Percentiles rank a stretch among this genome's conserved stretches.
Conservation (phyloP, 2,329 filamentous ascomycete species). For the Cyphellophora attinorum region DNA sequence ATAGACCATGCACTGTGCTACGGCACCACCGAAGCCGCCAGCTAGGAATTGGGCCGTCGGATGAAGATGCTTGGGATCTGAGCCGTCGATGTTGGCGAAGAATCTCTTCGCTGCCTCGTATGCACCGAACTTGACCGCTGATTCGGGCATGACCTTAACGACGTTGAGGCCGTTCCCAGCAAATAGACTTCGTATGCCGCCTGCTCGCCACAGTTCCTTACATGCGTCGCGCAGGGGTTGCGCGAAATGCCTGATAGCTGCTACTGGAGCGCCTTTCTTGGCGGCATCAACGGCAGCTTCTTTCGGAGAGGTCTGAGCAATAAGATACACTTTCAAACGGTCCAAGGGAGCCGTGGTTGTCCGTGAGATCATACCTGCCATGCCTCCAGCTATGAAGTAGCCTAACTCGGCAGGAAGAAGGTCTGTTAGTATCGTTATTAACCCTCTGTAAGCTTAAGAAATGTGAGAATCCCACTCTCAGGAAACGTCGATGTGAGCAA, state of each 20-base stretch:
- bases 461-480: too few relatives aligned
- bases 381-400: constrained; percentile 93
- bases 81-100: constrained; percentile 75
- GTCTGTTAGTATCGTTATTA: constrained; percentile 46
- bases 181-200: constrained; percentile 82
- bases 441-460: not conserved
- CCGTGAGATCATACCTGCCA: constrained; percentile 88
- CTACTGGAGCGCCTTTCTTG: constrained; percentile 58
- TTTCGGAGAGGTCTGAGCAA: constrained; percentile 69
- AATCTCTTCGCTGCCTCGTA: constrained; percentile 91
- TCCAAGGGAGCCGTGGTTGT: constrained; percentile 94
- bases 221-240: constrained; percentile 64
- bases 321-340: constrained; percentile 92
- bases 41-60: constrained; percentile 82
- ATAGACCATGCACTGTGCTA: constrained; percentile 86
- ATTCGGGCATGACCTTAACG: constrained; percentile 96
- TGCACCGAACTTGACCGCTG: constrained; percentile 94
- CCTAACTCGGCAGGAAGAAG: constrained; percentile 75
- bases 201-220: constrained; percentile 71
- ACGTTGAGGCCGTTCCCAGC: constrained; percentile 95
- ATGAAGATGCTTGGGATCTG: constrained; percentile 68
- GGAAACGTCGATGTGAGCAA: too few relatives aligned
- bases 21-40: constrained; percentile 85
- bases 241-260: constrained; percentile 55
- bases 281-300: constrained; percentile 54